phyloP scores from a whole-genome alignment of 2,329 filamentous ascomycete species.

The Sporothrix pallida region DNA sequence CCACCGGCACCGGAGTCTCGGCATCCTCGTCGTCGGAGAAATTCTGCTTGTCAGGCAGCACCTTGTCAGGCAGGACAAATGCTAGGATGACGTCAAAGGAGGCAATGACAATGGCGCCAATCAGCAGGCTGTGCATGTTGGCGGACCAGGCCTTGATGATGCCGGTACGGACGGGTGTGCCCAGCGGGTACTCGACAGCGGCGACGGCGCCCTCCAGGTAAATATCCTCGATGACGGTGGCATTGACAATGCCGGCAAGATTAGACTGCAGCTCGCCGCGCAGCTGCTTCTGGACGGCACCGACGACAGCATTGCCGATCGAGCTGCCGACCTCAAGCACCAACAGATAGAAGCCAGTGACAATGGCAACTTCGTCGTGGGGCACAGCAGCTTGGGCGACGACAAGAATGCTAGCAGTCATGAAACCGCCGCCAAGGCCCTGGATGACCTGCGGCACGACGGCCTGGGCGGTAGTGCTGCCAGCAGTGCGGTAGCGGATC shows the following conservation, averaged over 20 bases:
- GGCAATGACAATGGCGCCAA: constrained; percentile 18
- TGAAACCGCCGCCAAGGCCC: constrained; percentile 47
- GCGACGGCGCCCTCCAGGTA: constrained; percentile 2
- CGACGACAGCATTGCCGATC: constrained; percentile 22
- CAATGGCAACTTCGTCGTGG: constrained; percentile 26
- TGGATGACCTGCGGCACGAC: constrained; percentile 56
- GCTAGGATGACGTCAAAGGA: constrained; percentile 22
- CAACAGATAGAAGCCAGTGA: constrained; percentile 22
- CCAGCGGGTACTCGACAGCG: background rate
- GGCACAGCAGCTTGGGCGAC: constrained; percentile 28
- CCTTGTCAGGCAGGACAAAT: background rate
- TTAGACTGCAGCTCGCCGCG: background rate
- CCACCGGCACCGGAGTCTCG: constrained; percentile 4
- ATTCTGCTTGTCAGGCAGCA: constrained; percentile 12
- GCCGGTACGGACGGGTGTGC: constrained; percentile 12
- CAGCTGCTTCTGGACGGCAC: constrained; percentile 27
- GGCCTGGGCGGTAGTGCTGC: constrained; percentile 52
- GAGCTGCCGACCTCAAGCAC: constrained; percentile 28
- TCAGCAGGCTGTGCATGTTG: constrained; percentile 23
- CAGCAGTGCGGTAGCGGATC: constrained; percentile 53
- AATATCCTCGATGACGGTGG: constrained; percentile 8
- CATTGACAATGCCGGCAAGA: background rate
- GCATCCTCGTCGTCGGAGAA: constrained; percentile 1
- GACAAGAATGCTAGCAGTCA: constrained; percentile 20
- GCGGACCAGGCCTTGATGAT: constrained; percentile 19